Base-by-base conservation (phyloP, 305 asterid genomes). In the Nicotiana rustica region DNA sequence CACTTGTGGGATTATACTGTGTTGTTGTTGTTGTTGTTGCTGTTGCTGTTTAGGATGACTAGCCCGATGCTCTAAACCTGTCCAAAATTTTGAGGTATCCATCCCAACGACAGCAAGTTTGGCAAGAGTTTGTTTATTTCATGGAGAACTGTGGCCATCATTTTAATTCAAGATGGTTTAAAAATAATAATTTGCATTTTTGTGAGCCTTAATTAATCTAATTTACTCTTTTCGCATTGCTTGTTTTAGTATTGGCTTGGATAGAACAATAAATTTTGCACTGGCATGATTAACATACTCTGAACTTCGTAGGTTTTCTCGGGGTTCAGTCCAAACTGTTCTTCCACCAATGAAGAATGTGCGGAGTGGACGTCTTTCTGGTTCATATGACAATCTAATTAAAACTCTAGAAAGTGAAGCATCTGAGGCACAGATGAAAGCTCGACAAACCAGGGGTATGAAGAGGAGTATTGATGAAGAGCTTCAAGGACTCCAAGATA, bases 361-460 rank as follows among this genome's bases (percentile, higher is more conserved):
- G 10, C 90, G 95, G 85, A 87, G 85, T 88, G 92, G 94, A 38
- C 99, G 98, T 82, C 97, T 96, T 79, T 91, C 91, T 90, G 92
- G 97, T 86, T 96, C 98, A 84, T 96, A 88, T 89, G 99, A 92
- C 71, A 84, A 89, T 83, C 91, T 90, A 86, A 92, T 96, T 67
- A 86, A 85, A 49, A 8, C 75, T 79, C 89, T 92, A 83, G 94
- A 95, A 90, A 88, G 80, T 52, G 90, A 91, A 49, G 97, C 92
- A 67, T 77, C 69, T 49, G 83, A 89, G 79, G 88, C 83, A 47
- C 88, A 92, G 73, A 87, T 84, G 85, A 88, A 85, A 79, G 88
- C 73, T 88, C 89, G 88, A 82, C 83, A 87, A 62, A 85, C 80
- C 18, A 90, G 87, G 81, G 93, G 91, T 70, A 82, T 83, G 81